These are phyloP conservation scores for Aspergillus unguis DNA, from an alignment of 2,329 filamentous ascomycete species.

Conservation along the genomic window DNA sequence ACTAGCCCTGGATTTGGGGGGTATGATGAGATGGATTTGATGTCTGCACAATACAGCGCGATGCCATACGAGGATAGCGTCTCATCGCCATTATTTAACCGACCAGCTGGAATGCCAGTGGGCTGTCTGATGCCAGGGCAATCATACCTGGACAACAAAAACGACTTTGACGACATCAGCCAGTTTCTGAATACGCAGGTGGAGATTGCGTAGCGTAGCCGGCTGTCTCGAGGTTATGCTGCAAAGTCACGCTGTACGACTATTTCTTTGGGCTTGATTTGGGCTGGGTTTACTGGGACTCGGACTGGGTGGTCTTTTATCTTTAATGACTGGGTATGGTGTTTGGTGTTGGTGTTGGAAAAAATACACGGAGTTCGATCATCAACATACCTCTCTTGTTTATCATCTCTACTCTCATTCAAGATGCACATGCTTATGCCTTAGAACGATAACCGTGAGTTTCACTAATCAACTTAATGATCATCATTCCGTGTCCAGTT, in stretches of 20 bases:
- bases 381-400: not conserved
- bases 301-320: not conserved
- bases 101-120: conserved; percentile 28
- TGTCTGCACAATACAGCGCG: conserved; percentile 26
- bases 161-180: conserved; percentile 40
- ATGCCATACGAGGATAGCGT: conserved; percentile 34
- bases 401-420: not conserved
- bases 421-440: not conserved
- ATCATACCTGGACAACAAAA: conserved; percentile 30
- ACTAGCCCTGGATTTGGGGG: conserved; percentile 21
- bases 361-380: conserved; percentile 6
- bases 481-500: not conserved
- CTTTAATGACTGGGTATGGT: not conserved
- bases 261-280: not conserved
- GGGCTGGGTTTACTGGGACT: not conserved
- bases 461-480: not conserved
- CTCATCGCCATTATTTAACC: conserved; percentile 36
- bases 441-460: not conserved
- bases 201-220: conserved; percentile 32
- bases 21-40: conserved; percentile 16
- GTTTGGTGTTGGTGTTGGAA: conserved; percentile 3
- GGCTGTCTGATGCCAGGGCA: conserved; percentile 29
- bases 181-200: conserved; percentile 40
- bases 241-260: not conserved
- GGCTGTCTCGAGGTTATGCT: no score